Evolutionary conservation across 257 asterid species (phyloP).

Genomic region (Solanum sejunctum): DNA sequence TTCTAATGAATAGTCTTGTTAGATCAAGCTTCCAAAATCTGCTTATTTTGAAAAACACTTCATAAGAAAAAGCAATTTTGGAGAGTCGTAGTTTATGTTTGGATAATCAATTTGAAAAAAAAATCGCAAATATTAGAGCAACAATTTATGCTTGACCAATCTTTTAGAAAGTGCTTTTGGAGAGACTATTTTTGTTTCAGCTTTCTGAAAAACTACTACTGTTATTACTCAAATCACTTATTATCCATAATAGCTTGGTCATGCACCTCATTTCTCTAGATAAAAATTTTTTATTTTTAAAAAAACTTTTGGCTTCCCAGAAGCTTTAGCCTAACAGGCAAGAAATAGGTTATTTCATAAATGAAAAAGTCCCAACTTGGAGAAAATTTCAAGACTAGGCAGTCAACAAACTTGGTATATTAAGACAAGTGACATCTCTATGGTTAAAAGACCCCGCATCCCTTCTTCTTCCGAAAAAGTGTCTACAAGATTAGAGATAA

Average conservation of each 20-base stretch:
- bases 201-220: background rate
- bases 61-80: background rate
- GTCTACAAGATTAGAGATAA: background rate
- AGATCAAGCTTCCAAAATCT: background rate
- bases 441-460: background rate
- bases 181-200: background rate
- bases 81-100: background rate
- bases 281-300: background rate
- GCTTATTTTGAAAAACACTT: background rate
- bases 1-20: background rate
- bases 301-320: background rate
- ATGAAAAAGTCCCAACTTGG: background rate
- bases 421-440: background rate
- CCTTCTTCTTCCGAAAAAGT: background rate
- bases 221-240: background rate
- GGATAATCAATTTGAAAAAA: background rate
- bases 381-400: background rate
- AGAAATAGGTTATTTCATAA: background rate
- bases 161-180: background rate
- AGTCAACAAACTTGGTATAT: background rate
- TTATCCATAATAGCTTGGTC: background rate
- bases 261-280: background rate
- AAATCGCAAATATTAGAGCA: background rate
- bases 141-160: background rate
- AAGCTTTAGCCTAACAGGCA: background rate